Percentiles rank a stretch among this genome's conserved stretches.
phyloP scores from a whole-genome alignment of 352 stramenopile species.

The Phytopythium oedochilum region DNA sequence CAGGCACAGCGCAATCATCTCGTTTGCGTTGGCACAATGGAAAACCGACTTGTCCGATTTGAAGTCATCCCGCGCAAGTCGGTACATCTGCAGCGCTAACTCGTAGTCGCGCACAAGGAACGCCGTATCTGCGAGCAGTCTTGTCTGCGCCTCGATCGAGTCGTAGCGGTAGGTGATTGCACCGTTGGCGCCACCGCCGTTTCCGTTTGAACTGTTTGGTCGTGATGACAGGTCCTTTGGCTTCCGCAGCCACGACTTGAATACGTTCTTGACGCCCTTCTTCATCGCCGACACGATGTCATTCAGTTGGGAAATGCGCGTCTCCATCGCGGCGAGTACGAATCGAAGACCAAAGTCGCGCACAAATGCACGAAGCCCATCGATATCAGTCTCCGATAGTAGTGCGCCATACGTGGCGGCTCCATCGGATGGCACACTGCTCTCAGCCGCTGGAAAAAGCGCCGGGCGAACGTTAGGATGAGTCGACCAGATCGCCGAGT shows the following conservation, averaged over 20 bases:
- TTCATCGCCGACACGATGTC: slow-evolving; percentile 87
- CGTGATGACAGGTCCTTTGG: slow-evolving; percentile 60
- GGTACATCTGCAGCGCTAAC: slow-evolving; percentile 87
- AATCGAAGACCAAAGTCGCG: slow-evolving; percentile 73
- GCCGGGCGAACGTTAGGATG: slow-evolving; percentile 64
- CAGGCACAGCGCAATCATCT: slow-evolving; percentile 86
- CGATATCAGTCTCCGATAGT: slow-evolving; percentile 68
- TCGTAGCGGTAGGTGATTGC: slow-evolving; percentile 67
- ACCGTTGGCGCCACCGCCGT: slow-evolving; percentile 9
- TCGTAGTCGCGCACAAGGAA: slow-evolving; percentile 91
- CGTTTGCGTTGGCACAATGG: slow-evolving; percentile 80
- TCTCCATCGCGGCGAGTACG: slow-evolving; percentile 76
- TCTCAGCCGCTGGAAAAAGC: slow-evolving; percentile 30
- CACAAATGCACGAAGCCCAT: slow-evolving; percentile 61
- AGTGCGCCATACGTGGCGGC: slow-evolving; percentile 29
- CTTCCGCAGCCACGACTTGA: slow-evolving; percentile 90
- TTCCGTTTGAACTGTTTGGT: slow-evolving; percentile 6
- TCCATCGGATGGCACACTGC: background rate
- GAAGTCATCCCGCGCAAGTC: slow-evolving; percentile 88
- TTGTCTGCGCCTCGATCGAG: slow-evolving; percentile 88
- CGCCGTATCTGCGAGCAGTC: slow-evolving; percentile 84
- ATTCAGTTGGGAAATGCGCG: slow-evolving; percentile 83
- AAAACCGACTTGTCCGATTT: slow-evolving; percentile 86
- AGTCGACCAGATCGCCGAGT: slow-evolving; percentile 32
- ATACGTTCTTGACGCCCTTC: slow-evolving; percentile 91